Conservation (phyloP, 2,329 filamentous ascomycete genomes). For the Nothophaeocryptopus gaeumannii region DNA sequence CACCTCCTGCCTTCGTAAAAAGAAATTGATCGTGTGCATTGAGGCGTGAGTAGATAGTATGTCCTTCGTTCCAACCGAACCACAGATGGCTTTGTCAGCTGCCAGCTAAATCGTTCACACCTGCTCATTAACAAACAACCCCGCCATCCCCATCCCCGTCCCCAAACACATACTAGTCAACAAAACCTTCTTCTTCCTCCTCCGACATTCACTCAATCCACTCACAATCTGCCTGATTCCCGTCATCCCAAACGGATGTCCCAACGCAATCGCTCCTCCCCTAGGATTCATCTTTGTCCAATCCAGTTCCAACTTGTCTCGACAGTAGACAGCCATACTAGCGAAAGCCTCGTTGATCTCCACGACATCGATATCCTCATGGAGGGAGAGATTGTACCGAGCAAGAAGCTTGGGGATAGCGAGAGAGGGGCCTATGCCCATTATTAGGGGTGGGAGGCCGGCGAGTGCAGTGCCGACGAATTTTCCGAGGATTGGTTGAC, state of each 20-base stretch:
- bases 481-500: constrained; percentile 69
- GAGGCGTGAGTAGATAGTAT: too few relatives aligned
- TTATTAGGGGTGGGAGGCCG: constrained; percentile 74
- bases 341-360: constrained; percentile 85
- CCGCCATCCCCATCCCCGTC: constrained; percentile 51
- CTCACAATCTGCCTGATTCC: constrained; percentile 77
- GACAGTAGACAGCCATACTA: constrained; percentile 64
- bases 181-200: constrained; percentile 67
- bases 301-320: constrained; percentile 67
- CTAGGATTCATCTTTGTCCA: constrained; percentile 78
- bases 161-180: constrained; percentile 81
- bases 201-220: constrained; percentile 64
- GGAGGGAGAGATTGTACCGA: constrained; percentile 13
- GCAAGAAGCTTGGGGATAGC: constrained; percentile 78
- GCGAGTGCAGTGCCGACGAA: constrained; percentile 64
- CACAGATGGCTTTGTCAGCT: too few relatives aligned
- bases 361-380: constrained; percentile 72
- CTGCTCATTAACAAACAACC: constrained; percentile 47
- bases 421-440: constrained; percentile 83
- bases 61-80: too few relatives aligned
- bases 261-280: constrained; percentile 79
- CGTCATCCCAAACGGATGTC: constrained; percentile 84
- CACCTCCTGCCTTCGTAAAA: too few relatives aligned
- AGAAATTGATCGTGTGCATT: too few relatives aligned
- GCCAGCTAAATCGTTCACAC: too few relatives aligned